phyloP scores from a whole-genome alignment of 2,329 filamentous ascomycete species.

The Shiraia bambusicola region DNA sequence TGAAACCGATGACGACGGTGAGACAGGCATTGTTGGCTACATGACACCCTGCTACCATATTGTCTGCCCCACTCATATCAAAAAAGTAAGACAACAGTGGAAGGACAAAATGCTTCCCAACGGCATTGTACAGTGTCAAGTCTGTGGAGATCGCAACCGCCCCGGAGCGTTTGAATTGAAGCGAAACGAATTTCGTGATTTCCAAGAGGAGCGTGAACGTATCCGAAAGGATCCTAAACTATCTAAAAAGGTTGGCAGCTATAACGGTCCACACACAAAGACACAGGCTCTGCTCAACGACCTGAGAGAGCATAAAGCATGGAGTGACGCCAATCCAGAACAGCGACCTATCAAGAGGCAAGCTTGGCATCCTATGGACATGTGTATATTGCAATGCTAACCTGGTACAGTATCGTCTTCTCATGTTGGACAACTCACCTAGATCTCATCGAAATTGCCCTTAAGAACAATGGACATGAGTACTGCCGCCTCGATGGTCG shows the following conservation, averaged over 20 bases:
- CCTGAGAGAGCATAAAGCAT: slow-evolving; percentile 64
- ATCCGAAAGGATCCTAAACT: slow-evolving; percentile 55
- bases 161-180: slow-evolving; percentile 69
- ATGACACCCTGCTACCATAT: slow-evolving; percentile 89
- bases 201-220: slow-evolving; percentile 59
- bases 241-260: slow-evolving; percentile 65
- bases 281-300: slow-evolving; percentile 79
- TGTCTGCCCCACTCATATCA: slow-evolving; percentile 74
- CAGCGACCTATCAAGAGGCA: slow-evolving; percentile 76
- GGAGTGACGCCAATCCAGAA: slow-evolving; percentile 61
- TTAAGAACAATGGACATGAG: slow-evolving; percentile 65
- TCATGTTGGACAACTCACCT: slow-evolving; percentile 95
- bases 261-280: slow-evolving; percentile 88
- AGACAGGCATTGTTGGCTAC: slow-evolving; percentile 64
- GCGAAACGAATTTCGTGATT: slow-evolving; percentile 55
- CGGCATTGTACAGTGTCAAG: slow-evolving; percentile 62
- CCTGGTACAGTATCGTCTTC: slow-evolving; percentile 69
- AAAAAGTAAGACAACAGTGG: slow-evolving; percentile 58
- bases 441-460: slow-evolving; percentile 83
- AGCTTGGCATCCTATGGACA: slow-evolving; percentile 1
- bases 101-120: slow-evolving; percentile 45
- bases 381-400: background rate
- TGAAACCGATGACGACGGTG: slow-evolving; percentile 54
- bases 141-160: slow-evolving; percentile 66
- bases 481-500: slow-evolving; percentile 86